Conservation (phyloP, 1,284 basidiomycete species). For the Trichosporon faecale region DNA sequence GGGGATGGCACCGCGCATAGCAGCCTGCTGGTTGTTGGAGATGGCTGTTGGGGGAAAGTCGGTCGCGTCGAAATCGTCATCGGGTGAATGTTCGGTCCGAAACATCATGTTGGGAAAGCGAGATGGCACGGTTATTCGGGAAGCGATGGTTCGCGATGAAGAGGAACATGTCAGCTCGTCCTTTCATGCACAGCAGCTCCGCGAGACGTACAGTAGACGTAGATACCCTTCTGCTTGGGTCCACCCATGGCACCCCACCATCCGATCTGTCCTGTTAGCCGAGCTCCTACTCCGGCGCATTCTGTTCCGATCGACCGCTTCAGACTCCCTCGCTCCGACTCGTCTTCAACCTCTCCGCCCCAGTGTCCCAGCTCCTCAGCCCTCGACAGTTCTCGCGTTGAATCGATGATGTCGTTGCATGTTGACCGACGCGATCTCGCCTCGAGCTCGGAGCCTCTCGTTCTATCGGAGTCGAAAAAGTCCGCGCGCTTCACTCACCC, state of each 20-base stretch:
- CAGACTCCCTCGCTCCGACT: not conserved
- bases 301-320: not conserved
- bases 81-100: not conserved
- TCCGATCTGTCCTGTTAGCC: conserved; percentile 59
- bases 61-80: not conserved
- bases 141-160: not conserved
- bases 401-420: not conserved
- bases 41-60: conserved; percentile 58
- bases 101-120: not conserved
- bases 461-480: conserved; percentile 4
- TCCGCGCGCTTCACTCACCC: conserved; percentile 26
- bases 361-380: not conserved
- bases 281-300: not conserved
- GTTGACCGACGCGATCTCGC: not conserved
- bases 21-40: conserved; percentile 74
- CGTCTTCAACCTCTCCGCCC: not conserved
- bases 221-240: conserved; percentile 72
- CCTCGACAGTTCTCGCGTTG: not conserved
- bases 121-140: not conserved
- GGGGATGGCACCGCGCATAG: conserved; percentile 67
- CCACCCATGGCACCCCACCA: conserved; percentile 87
- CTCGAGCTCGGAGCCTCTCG: not conserved
- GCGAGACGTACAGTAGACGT: conserved; percentile 70
- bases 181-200: no score
- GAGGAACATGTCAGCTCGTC: conserved; percentile 12